Base-by-base conservation (phyloP, 2,329 filamentous ascomycete species). In the Ceratocystis destructans region DNA sequence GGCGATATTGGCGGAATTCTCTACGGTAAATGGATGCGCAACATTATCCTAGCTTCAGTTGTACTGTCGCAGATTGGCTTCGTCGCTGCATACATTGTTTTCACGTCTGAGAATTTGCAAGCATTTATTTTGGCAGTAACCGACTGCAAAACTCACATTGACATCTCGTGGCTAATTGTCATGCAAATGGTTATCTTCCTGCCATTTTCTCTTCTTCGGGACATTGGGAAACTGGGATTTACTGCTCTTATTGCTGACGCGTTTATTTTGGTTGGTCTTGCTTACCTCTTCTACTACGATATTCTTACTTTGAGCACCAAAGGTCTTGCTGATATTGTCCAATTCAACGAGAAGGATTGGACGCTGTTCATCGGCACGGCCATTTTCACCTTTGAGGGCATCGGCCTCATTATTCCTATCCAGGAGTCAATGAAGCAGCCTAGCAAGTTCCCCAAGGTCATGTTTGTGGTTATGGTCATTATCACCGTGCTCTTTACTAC, bases 301-400 rank as follows among this genome's bases (percentile, higher is more conserved):
- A 82, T 97, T 69, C 79, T 88, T 70, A 96, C 93, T 1, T 86
- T 99, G 64, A 85, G 85, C 69, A 79, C 78, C 61, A 81, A 90
- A 66, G 90, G 90, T 12, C 77, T 96, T 28, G 82, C 90, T 4
- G 94, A 99, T 74, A 92, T 97, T 72, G 83, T 88, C 71, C 82
- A 88, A 72, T 97, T 99, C 81, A 99, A 99, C 78, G 77, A 87
- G 50, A 85, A 88, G 68, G 87, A 91, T 74, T 99, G 95, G 94
- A 96, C 94, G 0, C 82, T 99, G 3, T 97, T 99, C 75, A 99
- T 99, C 71, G 95, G 94, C 69, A 99, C 95, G 0, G 94, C 95
- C 33, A 97, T 99, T 74, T 99, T 99, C 78, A 97, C 94, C 0
- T 99, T 97, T 73, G 94, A 99, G 74, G 94, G 94, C 33, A 95